Evolutionary conservation across 768 basidiomycete genomes (phyloP), one percentile per base, ranked within the genome.

Genomic region (Rhizopogon vesiculosus): DNA sequence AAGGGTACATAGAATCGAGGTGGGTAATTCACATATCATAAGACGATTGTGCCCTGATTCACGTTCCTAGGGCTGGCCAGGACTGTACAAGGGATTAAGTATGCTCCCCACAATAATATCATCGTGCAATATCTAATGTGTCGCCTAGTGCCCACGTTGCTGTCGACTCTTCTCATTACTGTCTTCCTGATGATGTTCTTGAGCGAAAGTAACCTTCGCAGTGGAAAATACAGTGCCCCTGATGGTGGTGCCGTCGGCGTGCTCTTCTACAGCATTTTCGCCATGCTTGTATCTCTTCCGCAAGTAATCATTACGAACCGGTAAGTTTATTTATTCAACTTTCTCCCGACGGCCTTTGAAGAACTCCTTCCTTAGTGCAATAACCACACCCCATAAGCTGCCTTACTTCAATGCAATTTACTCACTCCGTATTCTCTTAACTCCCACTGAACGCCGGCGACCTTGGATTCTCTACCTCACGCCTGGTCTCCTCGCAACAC

Each of bases 391-490:
- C 0, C 83, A 89, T 69, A 84, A 79, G 65, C 74, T 94, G 35
- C 79, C 86, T 2, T 91, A 81, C 64, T 77, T 87, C 63, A 73
- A 78, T 35, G 73, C 78, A 2, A 64, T 79, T 54, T 75, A 79
- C 57, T 81, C 87, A 18, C 69, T 93, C 15, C 86, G 87, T 19
- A 69, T 85, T 56, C 75, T 93, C 35, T 76, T 93, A 54, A 93
- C 91, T 0, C 87, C 89, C 5, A 91, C 90, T 6, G 91, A 93
- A 67, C 82, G 85, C 51, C 79, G 81, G 29, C 79, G 79, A 9
- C 91, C 90, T 3, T 93, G 90, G 90, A 77, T 86, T 40, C 67
- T 93, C 43, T 93, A 91, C 66, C 62, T 89, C 42, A 92, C 91
- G 1, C 91, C 91, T 0, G 91, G 83, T 15, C 71, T 86, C 42